Evolutionary conservation across 108 stramenopile genomes (phyloP).

Genomic region (Cafeteria roenbergensis): DNA sequence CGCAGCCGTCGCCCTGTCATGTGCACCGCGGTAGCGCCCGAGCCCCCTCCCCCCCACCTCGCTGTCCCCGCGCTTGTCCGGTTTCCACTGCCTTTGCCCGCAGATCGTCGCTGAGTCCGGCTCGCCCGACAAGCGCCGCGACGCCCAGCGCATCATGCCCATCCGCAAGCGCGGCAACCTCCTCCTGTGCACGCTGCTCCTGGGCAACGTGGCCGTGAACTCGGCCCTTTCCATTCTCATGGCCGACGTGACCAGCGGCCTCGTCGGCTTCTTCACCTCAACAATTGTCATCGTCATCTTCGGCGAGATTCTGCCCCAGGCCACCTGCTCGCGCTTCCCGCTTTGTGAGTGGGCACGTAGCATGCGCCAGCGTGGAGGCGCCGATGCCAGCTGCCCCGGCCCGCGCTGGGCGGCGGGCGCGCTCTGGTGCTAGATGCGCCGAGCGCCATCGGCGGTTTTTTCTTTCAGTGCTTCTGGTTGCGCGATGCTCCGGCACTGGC

Average conservation of each 20-base stretch:
- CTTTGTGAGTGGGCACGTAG: constrained; percentile 28
- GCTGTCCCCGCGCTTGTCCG: background rate
- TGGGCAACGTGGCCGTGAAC: constrained; percentile 94
- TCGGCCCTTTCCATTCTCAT: constrained; percentile 77
- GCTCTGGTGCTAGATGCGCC: no score
- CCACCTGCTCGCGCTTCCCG: constrained; percentile 74
- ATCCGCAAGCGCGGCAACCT: constrained; percentile 80
- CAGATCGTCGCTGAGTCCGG: constrained; percentile 27
- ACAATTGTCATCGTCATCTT: constrained; percentile 77
- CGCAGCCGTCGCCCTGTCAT: background rate
- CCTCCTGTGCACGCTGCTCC: constrained; percentile 80
- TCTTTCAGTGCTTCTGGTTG: constrained; percentile 57
- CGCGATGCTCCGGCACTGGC: constrained; percentile 82
- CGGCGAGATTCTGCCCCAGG: constrained; percentile 94
- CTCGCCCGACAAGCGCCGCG: constrained; percentile 11
- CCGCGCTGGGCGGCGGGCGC: constrained; percentile 58
- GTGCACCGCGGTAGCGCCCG: background rate
- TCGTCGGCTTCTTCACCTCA: constrained; percentile 71
- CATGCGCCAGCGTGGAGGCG: constrained; percentile 74
- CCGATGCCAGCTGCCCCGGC: constrained; percentile 73
- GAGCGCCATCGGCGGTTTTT: constrained; percentile 62
- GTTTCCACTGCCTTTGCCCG: background rate
- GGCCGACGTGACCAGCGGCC: constrained; percentile 64
- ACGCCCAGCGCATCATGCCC: constrained; percentile 54
- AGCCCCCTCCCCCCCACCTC: background rate